phyloP scores from a whole-genome alignment of 2,329 filamentous ascomycete genomes.

The Penicillium janthinellum region DNA sequence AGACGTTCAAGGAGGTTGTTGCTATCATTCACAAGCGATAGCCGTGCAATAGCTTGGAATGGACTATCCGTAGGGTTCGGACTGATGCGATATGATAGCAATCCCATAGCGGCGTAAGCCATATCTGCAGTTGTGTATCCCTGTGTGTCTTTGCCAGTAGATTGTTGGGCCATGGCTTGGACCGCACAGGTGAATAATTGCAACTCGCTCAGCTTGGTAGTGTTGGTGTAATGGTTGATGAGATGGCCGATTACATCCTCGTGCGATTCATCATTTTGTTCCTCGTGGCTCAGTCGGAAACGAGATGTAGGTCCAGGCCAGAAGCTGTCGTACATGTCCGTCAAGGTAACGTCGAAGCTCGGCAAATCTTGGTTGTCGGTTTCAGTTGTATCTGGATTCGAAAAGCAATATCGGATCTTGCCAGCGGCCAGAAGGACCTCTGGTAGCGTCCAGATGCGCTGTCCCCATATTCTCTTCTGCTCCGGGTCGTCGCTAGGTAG shows the following conservation, averaged over 20 bases:
- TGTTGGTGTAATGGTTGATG: constrained; percentile 19
- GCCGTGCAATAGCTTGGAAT: background rate
- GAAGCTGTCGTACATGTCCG: constrained; percentile 21
- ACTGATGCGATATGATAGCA: background rate
- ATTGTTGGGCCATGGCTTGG: constrained; percentile 13
- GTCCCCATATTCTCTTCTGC: constrained; percentile 13
- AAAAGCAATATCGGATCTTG: background rate
- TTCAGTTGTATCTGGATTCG: background rate
- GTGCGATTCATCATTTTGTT: constrained; percentile 4
- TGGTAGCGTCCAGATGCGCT: constrained; percentile 4
- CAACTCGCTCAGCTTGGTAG: constrained; percentile 15
- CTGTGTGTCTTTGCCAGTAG: background rate
- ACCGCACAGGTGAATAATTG: constrained; percentile 22
- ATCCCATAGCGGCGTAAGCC: background rate
- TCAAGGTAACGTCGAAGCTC: constrained; percentile 8
- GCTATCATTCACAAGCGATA: background rate
- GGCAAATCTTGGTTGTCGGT: background rate
- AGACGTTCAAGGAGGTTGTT: background rate
- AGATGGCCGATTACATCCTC: constrained; percentile 16
- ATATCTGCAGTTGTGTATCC: background rate
- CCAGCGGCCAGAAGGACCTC: background rate
- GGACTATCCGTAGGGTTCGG: background rate
- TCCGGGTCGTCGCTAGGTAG: constrained; percentile 7
- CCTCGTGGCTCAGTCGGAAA: background rate
- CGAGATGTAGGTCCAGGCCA: constrained; percentile 10